Evolutionary conservation across 306 rosid genomes (phyloP).

Genomic region (Prosopis cineraria): DNA sequence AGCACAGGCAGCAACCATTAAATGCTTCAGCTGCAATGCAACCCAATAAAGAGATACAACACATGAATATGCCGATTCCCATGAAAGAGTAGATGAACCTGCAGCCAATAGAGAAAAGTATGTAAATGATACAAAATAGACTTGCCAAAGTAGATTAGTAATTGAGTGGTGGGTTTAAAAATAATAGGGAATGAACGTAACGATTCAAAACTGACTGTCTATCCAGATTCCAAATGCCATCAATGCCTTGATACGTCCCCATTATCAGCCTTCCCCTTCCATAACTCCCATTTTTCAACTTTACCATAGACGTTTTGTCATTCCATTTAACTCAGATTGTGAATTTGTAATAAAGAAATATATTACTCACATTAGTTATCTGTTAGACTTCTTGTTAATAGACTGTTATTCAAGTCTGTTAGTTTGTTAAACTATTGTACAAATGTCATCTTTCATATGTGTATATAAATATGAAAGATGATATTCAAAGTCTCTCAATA

Average conservation of each 20-base stretch:
- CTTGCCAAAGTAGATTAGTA: not conserved
- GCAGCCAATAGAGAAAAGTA: conserved; percentile 33
- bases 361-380: too few species aligned
- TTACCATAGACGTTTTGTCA: conserved; percentile 3
- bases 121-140: not conserved
- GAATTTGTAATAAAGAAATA: too few species aligned
- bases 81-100: conserved; percentile 90
- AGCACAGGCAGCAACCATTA: conserved; percentile 91
- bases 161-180: not conserved
- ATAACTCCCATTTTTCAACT: not conserved
- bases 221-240: not conserved
- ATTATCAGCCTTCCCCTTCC: conserved; percentile 6
- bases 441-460: too few species aligned
- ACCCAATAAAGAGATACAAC: conserved; percentile 71
- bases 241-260: not conserved
- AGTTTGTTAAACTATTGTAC: too few species aligned
- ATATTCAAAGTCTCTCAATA: too few species aligned
- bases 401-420: too few species aligned
- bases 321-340: conserved; percentile 20
- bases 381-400: too few species aligned
- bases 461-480: too few species aligned
- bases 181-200: too few species aligned
- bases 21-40: conserved; percentile 89
- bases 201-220: too few species aligned
- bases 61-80: conserved; percentile 78